Percentiles rank a stretch among this genome's conserved stretches.
Evolutionary conservation across 2,329 filamentous ascomycete genomes (phyloP).

Genomic region (Stromatinia cepivora): DNA sequence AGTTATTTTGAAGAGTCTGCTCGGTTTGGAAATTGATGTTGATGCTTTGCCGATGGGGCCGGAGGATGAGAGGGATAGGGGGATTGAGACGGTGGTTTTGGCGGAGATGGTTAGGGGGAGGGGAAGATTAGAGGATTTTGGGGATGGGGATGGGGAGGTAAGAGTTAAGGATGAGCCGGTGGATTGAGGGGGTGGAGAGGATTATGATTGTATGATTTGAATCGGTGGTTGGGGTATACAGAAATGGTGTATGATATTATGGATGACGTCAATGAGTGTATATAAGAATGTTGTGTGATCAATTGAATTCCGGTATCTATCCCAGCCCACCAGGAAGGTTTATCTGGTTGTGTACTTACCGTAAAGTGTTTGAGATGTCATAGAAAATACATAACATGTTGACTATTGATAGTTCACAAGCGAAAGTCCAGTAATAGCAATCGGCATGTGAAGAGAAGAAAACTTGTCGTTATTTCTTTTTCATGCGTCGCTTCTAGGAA

Average conservation of each 20-base stretch:
- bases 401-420: too few species aligned
- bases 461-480: too few species aligned
- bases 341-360: too few species aligned
- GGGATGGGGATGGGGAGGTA: slow-evolving; percentile 32
- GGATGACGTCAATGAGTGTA: neutral
- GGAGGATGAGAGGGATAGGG: slow-evolving; percentile 66
- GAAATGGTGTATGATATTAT: neutral
- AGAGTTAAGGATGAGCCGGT: slow-evolving; percentile 39
- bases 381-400: too few species aligned
- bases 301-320: too few species aligned
- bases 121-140: slow-evolving; percentile 36
- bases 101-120: slow-evolving; percentile 48
- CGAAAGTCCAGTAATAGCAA: too few species aligned
- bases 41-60: slow-evolving; percentile 84
- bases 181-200: slow-evolving; percentile 23
- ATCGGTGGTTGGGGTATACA: neutral
- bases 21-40: slow-evolving; percentile 77
- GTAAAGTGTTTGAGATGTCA: too few species aligned
- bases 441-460: too few species aligned
- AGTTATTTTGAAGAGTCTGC: slow-evolving; percentile 74
- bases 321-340: too few species aligned
- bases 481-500: too few species aligned
- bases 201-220: neutral
- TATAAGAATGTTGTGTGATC: too few species aligned
- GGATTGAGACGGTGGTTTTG: slow-evolving; percentile 78